These are phyloP conservation scores for Diplodia seriata DNA, from an alignment of 2,329 filamentous ascomycete species.

Conservation along the genomic window DNA sequence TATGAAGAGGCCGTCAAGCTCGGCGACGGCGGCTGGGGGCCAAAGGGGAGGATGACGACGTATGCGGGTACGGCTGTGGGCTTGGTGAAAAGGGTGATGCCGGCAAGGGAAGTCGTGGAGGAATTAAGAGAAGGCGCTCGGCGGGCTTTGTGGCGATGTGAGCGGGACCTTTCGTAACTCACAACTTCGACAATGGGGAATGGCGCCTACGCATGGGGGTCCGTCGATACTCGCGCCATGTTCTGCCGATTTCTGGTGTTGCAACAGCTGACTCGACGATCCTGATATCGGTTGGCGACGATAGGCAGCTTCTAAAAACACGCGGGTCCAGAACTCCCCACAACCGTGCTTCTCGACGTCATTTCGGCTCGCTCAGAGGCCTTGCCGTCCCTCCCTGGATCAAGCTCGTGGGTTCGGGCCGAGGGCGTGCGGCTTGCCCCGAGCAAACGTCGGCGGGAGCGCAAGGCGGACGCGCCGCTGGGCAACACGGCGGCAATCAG, in stretches of 20 bases:
- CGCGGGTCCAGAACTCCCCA: slow-evolving; percentile 8
- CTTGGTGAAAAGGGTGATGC: slow-evolving; percentile 58
- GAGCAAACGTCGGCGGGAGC: not conserved
- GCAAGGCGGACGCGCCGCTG: not conserved
- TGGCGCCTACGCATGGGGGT: too few relatives aligned
- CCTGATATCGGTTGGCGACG: slow-evolving; percentile 19
- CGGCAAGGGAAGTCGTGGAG: slow-evolving; percentile 60
- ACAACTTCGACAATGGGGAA: too few relatives aligned
- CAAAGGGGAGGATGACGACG: slow-evolving; percentile 60
- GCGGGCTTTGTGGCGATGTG: slow-evolving; percentile 40
- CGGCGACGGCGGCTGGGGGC: slow-evolving; percentile 62
- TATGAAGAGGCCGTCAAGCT: slow-evolving; percentile 58
- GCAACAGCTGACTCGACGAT: not conserved
- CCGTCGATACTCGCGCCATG: too few relatives aligned
- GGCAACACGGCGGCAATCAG: not conserved
- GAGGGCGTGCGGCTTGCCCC: slow-evolving; percentile 13
- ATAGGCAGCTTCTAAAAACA: not conserved
- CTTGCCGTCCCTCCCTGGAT: not conserved
- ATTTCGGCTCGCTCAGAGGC: not conserved
- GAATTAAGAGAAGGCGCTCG: slow-evolving; percentile 53
- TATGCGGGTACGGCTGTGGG: slow-evolving; percentile 70
- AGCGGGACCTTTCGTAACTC: slow-evolving; percentile 19
- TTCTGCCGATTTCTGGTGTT: not conserved
- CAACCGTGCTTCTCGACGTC: slow-evolving; percentile 2
- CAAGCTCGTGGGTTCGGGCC: slow-evolving; percentile 13